Evolutionary conservation across 1,139 yeast genomes (phyloP).

Genomic region (Nakaseomyces bracarensis): DNA sequence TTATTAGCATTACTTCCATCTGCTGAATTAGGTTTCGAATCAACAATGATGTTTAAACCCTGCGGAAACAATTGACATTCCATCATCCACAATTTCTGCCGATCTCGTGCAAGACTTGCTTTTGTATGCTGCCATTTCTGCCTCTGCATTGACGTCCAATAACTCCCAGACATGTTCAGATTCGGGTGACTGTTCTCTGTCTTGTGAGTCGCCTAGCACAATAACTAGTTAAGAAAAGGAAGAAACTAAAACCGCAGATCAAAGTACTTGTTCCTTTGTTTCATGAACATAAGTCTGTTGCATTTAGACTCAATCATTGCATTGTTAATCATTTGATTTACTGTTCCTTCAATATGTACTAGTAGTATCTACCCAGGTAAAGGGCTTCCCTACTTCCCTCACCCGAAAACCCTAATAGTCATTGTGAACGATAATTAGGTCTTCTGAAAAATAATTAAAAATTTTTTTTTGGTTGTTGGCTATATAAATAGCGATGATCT

Average conservation of each 20-base stretch:
- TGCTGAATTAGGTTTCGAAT: constrained; percentile 16
- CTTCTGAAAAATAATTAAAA: constrained; percentile 3
- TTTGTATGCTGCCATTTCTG: constrained; percentile 53
- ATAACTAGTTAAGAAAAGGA: too few species aligned
- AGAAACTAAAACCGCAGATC: too few species aligned
- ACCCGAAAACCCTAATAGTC: constrained; percentile 5
- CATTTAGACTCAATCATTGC: too few species aligned
- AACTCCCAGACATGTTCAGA: constrained; percentile 51
- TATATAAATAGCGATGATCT: constrained; percentile 4
- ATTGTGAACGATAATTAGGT: neutral
- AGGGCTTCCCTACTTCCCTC: too few species aligned
- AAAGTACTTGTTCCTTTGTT: too few species aligned
- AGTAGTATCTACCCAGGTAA: too few species aligned
- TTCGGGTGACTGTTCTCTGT: too few species aligned
- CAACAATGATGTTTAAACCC: constrained; percentile 29
- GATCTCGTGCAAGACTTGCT: constrained; percentile 37
- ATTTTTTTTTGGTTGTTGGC: neutral
- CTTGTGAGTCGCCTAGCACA: too few species aligned
- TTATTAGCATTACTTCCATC: constrained; percentile 4
- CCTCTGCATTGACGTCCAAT: constrained; percentile 62
- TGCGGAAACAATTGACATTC: constrained; percentile 32
- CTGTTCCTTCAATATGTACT: too few species aligned
- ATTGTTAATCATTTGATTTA: too few species aligned
- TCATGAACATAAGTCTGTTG: too few species aligned
- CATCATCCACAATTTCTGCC: constrained; percentile 35